Base-by-base conservation (phyloP, 1,284 basidiomycete species). In the Ustilago crameri region DNA sequence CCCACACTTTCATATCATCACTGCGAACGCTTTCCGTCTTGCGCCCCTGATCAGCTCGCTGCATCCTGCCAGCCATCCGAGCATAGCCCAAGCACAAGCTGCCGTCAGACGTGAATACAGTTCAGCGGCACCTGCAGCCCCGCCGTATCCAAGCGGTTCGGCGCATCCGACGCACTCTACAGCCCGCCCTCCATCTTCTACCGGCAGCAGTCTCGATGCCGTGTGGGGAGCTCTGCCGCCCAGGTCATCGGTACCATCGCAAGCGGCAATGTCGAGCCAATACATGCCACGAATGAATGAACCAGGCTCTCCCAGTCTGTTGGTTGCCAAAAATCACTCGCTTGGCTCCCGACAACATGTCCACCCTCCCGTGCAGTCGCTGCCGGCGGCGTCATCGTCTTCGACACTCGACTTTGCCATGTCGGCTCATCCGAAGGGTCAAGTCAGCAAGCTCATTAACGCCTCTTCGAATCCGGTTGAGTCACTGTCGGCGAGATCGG, bases 201-300 rank as follows among this genome's bases (percentile, higher is more conserved):
- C 58, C 12, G 64, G 50, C 49, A 67, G 53, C 51, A 67, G 64
- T 35, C 58, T 67, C 20, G 64, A 67, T 34, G 58, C 58, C 18
- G 64, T 51, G 23, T 67, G 64, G 64, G 53, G 52, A 8, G 34
- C 22, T 26, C 45, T 41, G 15, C 41, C 53, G 26, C 35, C 58
- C 3, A 58, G 34, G 2, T 43, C 52, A 7, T 44, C 54, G 8
- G 9, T 14, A 9, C 18, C 42, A 17, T 17, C 41, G 15, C 58
- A 46, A 20, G 42, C 51, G 15, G 35, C 42, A 10, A 26, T 32
- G 10, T 65, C 51, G 1, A 20, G 9, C 7, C 45, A 52, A 26
- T 24, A 26, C 38, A 60, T 56, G 45, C 57, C 57, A 41, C 57
- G 51, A 1, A 17, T 60, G 27, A 35, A 45, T 5, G 57, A 60